phyloP scores from a whole-genome alignment of 352 stramenopile genomes.

The Globisporangium carolinianum region DNA sequence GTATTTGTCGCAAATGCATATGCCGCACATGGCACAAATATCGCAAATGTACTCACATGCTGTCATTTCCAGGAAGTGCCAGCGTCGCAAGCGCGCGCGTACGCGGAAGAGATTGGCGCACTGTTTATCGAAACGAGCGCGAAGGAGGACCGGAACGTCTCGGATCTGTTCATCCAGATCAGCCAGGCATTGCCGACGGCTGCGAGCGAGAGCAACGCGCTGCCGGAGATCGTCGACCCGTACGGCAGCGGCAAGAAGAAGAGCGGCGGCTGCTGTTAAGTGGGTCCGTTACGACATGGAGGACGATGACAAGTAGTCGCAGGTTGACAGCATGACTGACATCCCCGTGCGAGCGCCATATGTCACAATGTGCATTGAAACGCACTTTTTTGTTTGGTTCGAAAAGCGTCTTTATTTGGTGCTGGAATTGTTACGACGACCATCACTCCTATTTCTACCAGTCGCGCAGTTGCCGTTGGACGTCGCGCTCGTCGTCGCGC shows the following conservation, averaged over 20 bases:
- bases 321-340: too few relatives aligned
- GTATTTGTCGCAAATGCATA: background rate
- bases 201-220: slow-evolving; percentile 68
- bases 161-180: slow-evolving; percentile 90
- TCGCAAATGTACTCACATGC: too few relatives aligned
- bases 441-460: slow-evolving; percentile 24
- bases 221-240: slow-evolving; percentile 81
- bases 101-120: slow-evolving; percentile 90
- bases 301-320: background rate
- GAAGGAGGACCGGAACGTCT: slow-evolving; percentile 92
- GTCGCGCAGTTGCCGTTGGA: slow-evolving; percentile 72
- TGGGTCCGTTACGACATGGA: background rate
- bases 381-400: too few relatives aligned
- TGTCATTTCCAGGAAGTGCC: slow-evolving; percentile 63
- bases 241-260: slow-evolving; percentile 84
- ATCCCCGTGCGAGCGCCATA: background rate
- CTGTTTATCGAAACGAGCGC: slow-evolving; percentile 93
- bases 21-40: too few relatives aligned
- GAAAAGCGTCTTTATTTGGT: too few relatives aligned
- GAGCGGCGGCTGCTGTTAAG: slow-evolving; percentile 69
- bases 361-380: background rate
- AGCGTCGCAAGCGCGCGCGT: slow-evolving; percentile 76
- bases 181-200: slow-evolving; percentile 73
- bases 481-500: slow-evolving; percentile 64
- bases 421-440: too few relatives aligned